Evolutionary conservation across 2,329 filamentous ascomycete species (phyloP), one percentile per base, ranked within the genome.

Genomic region (Aspergillus latus): DNA sequence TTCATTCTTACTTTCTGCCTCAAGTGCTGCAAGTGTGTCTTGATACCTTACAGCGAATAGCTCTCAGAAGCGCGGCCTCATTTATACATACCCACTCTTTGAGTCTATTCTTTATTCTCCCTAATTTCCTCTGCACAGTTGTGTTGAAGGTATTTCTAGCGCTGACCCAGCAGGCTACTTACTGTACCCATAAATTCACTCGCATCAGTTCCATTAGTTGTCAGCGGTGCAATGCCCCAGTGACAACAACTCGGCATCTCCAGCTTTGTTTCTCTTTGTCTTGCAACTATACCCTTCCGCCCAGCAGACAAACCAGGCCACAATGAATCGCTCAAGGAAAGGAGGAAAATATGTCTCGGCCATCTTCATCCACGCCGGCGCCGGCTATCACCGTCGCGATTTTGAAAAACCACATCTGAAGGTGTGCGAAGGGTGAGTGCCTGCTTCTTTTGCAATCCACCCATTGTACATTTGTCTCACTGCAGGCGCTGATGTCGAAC

Each of bases 291-390:
- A 26, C 28, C 28, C 37, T 6, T 43, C 7, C 21, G 36, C 9
- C 10, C 29, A 36, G 7, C n/a, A 11, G n/a, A 28, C 29, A 34
- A n/a, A 15, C 7, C 32, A 34, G 15, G 13, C 11, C 59, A 65
- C 43, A 46, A 77, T 76, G 72, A 66, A 62, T 59, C 58, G 68
- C 59, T 68, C 68, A 46, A 71, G 71, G 15, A 74, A 77, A 61
- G 66, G 67, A 43, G 66, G 67, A 43, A 71, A 73, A 29, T 78
- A 83, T 62, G 76, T 85, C 8, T 85, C 85, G 56, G 92, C 91
- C 57, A 93, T 99, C 51, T 97, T 96, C 72, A 88, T 99, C 44
- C 94, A 99, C 74, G 94, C 93, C 37, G 94, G 94, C 34, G 94
- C 94, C 13, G 94, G 94, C 3, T 99, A 90, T 67, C 94, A 99